Base-by-base conservation (phyloP, 2,329 filamentous ascomycete genomes). In the Curvularia sp. region DNA sequence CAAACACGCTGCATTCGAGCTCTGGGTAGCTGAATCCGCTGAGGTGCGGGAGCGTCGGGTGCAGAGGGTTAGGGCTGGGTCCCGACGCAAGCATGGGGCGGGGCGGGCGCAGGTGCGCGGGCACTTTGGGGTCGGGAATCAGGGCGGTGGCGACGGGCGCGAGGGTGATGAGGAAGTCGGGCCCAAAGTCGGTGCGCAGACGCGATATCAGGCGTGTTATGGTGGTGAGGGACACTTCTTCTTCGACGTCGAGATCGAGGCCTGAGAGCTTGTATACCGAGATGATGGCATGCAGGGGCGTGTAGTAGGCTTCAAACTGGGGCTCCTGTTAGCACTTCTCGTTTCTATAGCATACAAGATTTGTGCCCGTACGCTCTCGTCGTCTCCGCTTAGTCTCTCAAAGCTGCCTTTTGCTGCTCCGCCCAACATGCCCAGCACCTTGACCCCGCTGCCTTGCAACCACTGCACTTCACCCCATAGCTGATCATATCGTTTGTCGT, bases 351-450 rank as follows among this genome's bases (percentile, higher is more conserved):
- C n/a, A n/a, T n/a, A n/a, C n/a, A n/a, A n/a, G n/a, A n/a, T n/a
- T n/a, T 36, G 10, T 3, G 13, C 13, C 46, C 66, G 15, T 70
- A 76, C 74, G 42, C 59, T 68, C 58, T 75, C 72, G 4, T 75
- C 74, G 8, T 67, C 65, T 1, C 75, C 74, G 30, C 71, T 64
- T 23, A 78, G 58, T 54, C 85, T 82, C 48, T 82, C 79, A 72
- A 86, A 97, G 12, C 87, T 89, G 10, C 93, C 93, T 58, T 84
- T 83, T 0, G 92, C 92, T 2, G 93, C 92, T 15, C 93, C 93
- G 38, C 93, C 93, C 1, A 97, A 82, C 91, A 97, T 95, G 53
- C 87, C 91, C 73, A 96, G 83, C 12, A 97, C 87, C 68, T 89
- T 92, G 62, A 97, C 83, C 41, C 92, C 92, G 6, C 84, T 83